A percentile compares a stretch with the other conserved stretches of the same genome.
Evolutionary conservation across 768 basidiomycete genomes (phyloP).

Genomic region (Leucosporidium yakuticum): DNA sequence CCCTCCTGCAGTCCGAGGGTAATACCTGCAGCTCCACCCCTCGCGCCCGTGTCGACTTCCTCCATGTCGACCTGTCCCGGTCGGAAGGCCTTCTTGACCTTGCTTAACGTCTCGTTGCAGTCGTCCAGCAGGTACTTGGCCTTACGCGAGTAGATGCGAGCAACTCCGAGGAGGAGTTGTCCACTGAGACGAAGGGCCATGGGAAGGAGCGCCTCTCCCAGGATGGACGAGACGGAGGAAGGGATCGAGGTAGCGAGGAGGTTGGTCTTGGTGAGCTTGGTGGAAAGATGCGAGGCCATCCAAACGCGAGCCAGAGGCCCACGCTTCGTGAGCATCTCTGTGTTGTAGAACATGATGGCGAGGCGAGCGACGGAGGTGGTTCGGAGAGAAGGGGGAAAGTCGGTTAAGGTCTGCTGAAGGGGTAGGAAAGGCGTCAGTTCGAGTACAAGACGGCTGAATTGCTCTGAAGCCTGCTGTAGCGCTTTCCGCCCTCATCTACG

Average conservation of each 20-base stretch:
- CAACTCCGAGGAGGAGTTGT: conserved; percentile 90
- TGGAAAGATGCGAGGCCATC: conserved; percentile 98
- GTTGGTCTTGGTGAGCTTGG: conserved; percentile 92
- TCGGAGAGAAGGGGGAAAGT: neutral
- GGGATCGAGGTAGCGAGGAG: conserved; percentile 92
- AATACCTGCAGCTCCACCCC: conserved; percentile 63
- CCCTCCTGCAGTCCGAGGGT: neutral
- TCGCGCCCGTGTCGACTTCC: conserved; percentile 46
- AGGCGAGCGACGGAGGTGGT: neutral
- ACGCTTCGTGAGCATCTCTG: conserved; percentile 85
- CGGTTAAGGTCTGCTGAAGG: too few species aligned
- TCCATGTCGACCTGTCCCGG: conserved; percentile 95
- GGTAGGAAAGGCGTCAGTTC: too few species aligned
- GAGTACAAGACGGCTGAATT: too few species aligned
- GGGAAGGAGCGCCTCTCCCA: conserved; percentile 76
- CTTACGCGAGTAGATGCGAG: conserved; percentile 94
- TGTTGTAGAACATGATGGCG: conserved; percentile 69
- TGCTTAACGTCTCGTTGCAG: conserved; percentile 89
- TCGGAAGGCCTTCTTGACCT: conserved; percentile 95
- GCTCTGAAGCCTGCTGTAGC: too few species aligned
- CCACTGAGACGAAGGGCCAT: conserved; percentile 97
- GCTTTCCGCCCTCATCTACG: too few species aligned
- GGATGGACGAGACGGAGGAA: conserved; percentile 91
- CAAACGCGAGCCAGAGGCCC: conserved; percentile 95
- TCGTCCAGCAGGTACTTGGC: conserved; percentile 97